phyloP scores from a whole-genome alignment of 345 rosid species.

The Citrus medica region DNA sequence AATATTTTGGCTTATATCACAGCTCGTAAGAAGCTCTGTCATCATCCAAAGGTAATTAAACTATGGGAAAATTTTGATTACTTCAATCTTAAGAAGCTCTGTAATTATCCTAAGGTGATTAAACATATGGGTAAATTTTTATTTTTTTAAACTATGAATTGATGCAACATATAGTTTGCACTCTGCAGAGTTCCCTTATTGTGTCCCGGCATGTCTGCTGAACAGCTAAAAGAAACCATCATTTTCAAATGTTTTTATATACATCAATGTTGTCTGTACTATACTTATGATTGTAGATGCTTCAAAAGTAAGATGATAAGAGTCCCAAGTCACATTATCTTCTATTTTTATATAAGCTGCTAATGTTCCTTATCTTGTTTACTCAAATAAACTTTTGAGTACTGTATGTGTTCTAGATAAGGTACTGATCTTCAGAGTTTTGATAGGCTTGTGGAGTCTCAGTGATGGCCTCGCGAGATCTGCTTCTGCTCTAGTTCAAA shows the following conservation, averaged over 20 bases:
- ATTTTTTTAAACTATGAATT: not conserved
- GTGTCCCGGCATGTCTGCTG: not conserved
- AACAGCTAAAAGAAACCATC: not conserved
- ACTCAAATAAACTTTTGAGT: not conserved
- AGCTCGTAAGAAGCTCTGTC: conserved; percentile 23
- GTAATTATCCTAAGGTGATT: conserved; percentile 96
- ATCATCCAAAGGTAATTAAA: too few relatives aligned
- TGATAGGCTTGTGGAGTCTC: conserved; percentile 73
- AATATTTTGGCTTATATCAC: conserved; percentile 94
- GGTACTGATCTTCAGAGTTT: conserved; percentile 20
- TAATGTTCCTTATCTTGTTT: too few relatives aligned
- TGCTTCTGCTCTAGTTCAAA: conserved; percentile 79
- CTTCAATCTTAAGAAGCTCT: conserved; percentile 75
- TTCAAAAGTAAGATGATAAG: not conserved
- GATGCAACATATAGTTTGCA: not conserved
- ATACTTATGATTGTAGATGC: too few relatives aligned
- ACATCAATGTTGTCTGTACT: not conserved
- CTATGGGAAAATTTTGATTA: too few relatives aligned
- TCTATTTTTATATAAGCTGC: too few relatives aligned
- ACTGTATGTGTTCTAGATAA: not conserved
- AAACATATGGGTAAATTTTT: not conserved
- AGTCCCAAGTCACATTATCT: not conserved
- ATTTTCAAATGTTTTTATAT: not conserved
- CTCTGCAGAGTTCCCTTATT: too few relatives aligned
- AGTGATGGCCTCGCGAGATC: conserved; percentile 88